These are phyloP conservation scores for Helotiales sp. DNA, from an alignment of 2,329 filamentous ascomycete genomes.

Conservation along the genomic window DNA sequence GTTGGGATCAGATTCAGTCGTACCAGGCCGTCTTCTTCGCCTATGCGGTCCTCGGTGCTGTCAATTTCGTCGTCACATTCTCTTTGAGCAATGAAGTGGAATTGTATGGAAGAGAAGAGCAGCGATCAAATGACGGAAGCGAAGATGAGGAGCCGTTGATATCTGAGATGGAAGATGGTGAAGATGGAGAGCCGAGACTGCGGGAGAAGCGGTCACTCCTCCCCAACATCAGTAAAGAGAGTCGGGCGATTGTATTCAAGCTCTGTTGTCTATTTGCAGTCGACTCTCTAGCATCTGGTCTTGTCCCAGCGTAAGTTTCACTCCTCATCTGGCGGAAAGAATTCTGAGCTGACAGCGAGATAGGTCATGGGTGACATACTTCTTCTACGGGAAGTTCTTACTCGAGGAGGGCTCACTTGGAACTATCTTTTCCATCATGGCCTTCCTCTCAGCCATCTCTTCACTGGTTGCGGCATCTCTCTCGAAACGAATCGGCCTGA, in stretches of 20 bases:
- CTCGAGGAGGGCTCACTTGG: constrained; percentile 57
- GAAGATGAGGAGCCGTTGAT: constrained; percentile 13
- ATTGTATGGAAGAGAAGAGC: constrained; percentile 3
- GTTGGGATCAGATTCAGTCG: constrained; percentile 52
- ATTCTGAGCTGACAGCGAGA: constrained; percentile 45
- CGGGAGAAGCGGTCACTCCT: constrained; percentile 49
- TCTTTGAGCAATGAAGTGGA: constrained; percentile 51
- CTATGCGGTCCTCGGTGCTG: constrained; percentile 60
- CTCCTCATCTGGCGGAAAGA: constrained; percentile 13
- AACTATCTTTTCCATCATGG: constrained; percentile 59
- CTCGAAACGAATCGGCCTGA: constrained; percentile 61
- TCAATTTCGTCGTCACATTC: constrained; percentile 60
- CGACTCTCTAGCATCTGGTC: constrained; percentile 72
- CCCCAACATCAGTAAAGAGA: constrained; percentile 62
- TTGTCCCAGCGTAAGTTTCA: constrained; percentile 66
- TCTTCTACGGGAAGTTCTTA: constrained; percentile 55
- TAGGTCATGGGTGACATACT: constrained; percentile 63
- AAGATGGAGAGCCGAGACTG: constrained; percentile 32
- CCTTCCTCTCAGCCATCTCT: constrained; percentile 55
- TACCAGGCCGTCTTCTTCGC: constrained; percentile 62
- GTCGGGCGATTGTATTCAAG: constrained; percentile 58
- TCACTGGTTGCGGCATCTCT: constrained; percentile 59
- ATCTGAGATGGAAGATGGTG: not conserved
- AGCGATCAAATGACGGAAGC: not conserved
- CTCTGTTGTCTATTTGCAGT: constrained; percentile 71